Evolutionary conservation across 768 basidiomycete genomes (phyloP).

Genomic region (Boletus tylopilopsis): DNA sequence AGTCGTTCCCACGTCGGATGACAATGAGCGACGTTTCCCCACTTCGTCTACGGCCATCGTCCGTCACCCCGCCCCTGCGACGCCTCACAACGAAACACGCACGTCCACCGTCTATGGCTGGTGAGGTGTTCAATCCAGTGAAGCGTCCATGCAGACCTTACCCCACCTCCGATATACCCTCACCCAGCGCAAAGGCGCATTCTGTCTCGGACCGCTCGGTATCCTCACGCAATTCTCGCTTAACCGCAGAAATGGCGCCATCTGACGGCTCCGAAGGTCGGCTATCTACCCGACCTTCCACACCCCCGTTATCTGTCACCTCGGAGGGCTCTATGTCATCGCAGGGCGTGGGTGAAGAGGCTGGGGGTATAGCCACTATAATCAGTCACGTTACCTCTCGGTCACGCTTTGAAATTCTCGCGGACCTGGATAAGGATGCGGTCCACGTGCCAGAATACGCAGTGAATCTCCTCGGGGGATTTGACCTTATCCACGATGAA

Average conservation of each 20-base stretch:
- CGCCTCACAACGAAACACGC: constrained; percentile 25
- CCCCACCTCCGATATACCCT: constrained; percentile 12
- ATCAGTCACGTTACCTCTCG: constrained; percentile 33
- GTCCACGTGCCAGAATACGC: constrained; percentile 44
- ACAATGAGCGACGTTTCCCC: constrained; percentile 34
- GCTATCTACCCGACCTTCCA: constrained; percentile 25
- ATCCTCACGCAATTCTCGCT: constrained; percentile 23
- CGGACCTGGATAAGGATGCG: constrained; percentile 30
- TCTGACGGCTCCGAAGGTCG: constrained; percentile 22
- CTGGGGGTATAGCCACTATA: constrained; percentile 35
- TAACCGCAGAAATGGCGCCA: constrained; percentile 12
- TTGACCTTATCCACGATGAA: constrained; percentile 37
- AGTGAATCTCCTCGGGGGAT: constrained; percentile 39
- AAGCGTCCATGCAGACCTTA: constrained; percentile 28
- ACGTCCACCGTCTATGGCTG: constrained; percentile 24
- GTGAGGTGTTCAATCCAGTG: constrained; percentile 26
- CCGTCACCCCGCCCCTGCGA: constrained; percentile 24
- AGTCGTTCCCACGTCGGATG: constrained; percentile 31
- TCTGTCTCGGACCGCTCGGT: constrained; percentile 17
- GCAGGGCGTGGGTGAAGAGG: constrained; percentile 16
- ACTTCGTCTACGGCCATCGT: constrained; percentile 32
- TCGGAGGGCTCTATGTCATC: constrained; percentile 25
- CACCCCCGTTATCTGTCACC: constrained; percentile 28
- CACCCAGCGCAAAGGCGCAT: constrained; percentile 10
- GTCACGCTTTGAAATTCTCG: constrained; percentile 36